Percentiles rank a stretch among this genome's conserved stretches.
Evolutionary conservation across 768 basidiomycete species (phyloP).

Genomic region (Tricholoma saponaceum): DNA sequence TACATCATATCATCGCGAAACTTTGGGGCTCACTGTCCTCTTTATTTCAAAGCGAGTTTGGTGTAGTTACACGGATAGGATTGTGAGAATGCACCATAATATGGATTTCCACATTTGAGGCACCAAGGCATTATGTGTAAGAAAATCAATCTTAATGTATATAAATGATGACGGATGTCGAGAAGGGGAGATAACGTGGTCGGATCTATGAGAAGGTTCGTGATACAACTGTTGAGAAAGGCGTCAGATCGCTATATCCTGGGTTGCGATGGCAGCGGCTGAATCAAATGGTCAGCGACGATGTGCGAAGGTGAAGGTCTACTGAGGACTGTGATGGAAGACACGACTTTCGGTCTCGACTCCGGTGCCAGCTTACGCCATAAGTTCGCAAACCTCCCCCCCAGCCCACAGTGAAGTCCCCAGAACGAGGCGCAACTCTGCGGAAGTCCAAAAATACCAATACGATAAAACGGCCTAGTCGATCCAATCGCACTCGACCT

Average conservation of each 20-base stretch:
- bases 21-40: too few species aligned
- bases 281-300: constrained; percentile 1
- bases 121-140: background rate
- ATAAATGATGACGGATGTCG: background rate
- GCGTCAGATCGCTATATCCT: background rate
- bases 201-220: background rate
- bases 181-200: background rate
- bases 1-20: background rate
- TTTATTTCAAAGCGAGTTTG: background rate
- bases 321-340: background rate
- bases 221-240: background rate
- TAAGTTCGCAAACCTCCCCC: background rate
- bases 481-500: constrained; percentile 1
- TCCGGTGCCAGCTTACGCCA: background rate
- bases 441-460: constrained; percentile 19
- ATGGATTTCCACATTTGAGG: background rate
- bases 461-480: constrained; percentile 12
- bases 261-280: background rate
- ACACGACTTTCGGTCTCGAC: background rate
- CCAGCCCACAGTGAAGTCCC: background rate
- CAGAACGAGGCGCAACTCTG: constrained; percentile 16
- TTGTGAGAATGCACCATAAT: too few species aligned
- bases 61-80: background rate
- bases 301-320: background rate
- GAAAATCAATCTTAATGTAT: background rate